These are phyloP conservation scores for Xanthoconium stramineum DNA, from an alignment of 768 basidiomycete species.

Conservation along the genomic window DNA sequence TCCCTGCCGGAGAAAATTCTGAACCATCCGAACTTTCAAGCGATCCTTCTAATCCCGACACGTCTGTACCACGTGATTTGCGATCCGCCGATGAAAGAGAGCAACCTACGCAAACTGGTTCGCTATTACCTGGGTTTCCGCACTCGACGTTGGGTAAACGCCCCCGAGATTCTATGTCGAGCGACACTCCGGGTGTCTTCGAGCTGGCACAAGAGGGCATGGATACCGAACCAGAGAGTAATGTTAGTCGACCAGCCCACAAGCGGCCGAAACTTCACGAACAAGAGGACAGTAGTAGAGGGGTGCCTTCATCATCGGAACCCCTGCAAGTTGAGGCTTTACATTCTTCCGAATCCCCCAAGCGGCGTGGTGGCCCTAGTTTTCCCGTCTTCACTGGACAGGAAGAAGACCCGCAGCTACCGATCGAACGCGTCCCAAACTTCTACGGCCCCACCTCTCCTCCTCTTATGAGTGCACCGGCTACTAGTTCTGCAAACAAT, in stretches of 20 bases:
- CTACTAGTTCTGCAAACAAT: conserved; percentile 48
- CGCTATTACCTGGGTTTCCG: conserved; percentile 37
- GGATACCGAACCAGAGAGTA: conserved; percentile 38
- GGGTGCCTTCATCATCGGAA: conserved; percentile 6
- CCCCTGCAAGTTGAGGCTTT: conserved; percentile 17
- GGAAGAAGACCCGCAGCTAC: conserved; percentile 45
- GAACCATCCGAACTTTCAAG: conserved; percentile 19
- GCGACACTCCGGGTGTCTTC: conserved; percentile 38
- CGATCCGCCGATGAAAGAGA: conserved; percentile 8
- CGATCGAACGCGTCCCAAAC: conserved; percentile 50
- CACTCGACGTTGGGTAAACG: conserved; percentile 64
- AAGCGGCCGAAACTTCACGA: conserved; percentile 47
- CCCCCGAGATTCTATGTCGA: conserved; percentile 49
- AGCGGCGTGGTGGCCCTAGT: conserved; percentile 33
- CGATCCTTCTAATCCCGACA: conserved; percentile 21
- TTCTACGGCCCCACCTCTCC: conserved; percentile 46
- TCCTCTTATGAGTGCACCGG: conserved; percentile 31
- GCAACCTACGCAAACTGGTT: conserved; percentile 12
- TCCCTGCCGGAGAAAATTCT: conserved; percentile 16
- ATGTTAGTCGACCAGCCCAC: conserved; percentile 43
- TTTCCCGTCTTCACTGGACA: conserved; percentile 51
- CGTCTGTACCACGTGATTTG: conserved; percentile 5
- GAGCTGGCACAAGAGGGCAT: conserved; percentile 43
- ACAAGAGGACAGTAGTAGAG: conserved; percentile 24
- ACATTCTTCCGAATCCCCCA: conserved; percentile 9